A percentile compares a stretch with the other conserved stretches of the same genome.
Evolutionary conservation across 2,329 filamentous ascomycete genomes (phyloP).

Genomic region (Talaromyces piceae): DNA sequence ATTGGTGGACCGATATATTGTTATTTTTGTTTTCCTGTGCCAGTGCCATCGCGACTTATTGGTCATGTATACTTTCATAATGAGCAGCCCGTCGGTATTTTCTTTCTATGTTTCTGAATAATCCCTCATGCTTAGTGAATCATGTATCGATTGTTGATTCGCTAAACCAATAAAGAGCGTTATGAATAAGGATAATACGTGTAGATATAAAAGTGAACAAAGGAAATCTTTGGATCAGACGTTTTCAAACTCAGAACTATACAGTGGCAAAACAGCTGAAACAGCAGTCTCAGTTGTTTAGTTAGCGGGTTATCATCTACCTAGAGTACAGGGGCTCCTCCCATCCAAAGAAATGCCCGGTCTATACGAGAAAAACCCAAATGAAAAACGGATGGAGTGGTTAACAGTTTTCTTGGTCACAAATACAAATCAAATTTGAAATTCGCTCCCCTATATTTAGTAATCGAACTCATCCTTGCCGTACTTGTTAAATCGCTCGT

Average conservation of each 20-base stretch:
- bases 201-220: not conserved
- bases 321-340: not conserved
- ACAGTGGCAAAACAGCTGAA: not conserved
- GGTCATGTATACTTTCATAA: constrained; percentile 5
- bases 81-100: not conserved
- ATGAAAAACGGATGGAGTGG: not conserved
- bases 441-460: constrained; percentile 13
- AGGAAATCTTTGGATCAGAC: constrained; percentile 1
- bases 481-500: constrained; percentile 99
- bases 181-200: not conserved
- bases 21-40: not conserved
- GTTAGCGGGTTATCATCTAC: not conserved
- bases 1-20: no score
- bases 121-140: not conserved
- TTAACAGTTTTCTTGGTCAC: not conserved
- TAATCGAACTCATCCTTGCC: constrained; percentile 79
- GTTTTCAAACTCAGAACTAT: not conserved
- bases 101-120: not conserved
- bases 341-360: not conserved
- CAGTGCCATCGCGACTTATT: not conserved
- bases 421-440: no score
- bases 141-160: not conserved
- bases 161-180: not conserved
- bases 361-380: not conserved
- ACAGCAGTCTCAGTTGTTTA: not conserved